Percentiles rank a stretch among this genome's conserved stretches.
phyloP scores from a whole-genome alignment of 441 rosid genomes.

The Theobroma grandiflorum region DNA sequence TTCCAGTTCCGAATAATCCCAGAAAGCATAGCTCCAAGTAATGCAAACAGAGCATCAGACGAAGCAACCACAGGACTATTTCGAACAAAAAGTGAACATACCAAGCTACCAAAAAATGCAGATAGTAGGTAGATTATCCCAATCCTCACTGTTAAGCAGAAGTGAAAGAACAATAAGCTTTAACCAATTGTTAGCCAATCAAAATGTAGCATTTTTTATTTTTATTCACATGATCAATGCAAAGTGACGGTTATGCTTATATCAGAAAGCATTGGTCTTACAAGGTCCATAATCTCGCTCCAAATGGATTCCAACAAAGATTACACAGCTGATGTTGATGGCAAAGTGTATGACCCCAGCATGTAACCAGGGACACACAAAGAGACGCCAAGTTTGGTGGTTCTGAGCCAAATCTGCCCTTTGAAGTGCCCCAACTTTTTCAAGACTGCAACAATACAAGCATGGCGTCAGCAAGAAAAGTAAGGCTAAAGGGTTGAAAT shows the following conservation, averaged over 20 bases:
- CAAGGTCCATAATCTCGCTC: constrained; percentile 88
- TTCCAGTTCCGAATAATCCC: constrained; percentile 72
- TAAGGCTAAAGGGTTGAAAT: background rate
- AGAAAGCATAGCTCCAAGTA: constrained; percentile 81
- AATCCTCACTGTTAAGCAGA: constrained; percentile 61
- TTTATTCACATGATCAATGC: background rate
- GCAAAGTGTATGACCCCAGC: constrained; percentile 77
- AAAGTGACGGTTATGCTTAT: background rate
- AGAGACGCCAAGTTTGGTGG: constrained; percentile 67
- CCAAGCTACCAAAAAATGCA: constrained; percentile 67
- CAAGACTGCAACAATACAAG: constrained; percentile 57
- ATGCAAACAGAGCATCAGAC: constrained; percentile 71
- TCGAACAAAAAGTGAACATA: constrained; percentile 64
- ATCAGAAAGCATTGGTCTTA: constrained; percentile 31
- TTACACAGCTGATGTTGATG: constrained; percentile 57
- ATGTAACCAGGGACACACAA: constrained; percentile 71
- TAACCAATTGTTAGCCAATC: background rate
- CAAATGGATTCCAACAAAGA: constrained; percentile 72
- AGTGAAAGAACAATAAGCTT: constrained; percentile 16
- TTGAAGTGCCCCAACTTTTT: constrained; percentile 76
- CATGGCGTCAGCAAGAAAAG: constrained; percentile 5
- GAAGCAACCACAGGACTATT: constrained; percentile 72
- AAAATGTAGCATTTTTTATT: background rate
- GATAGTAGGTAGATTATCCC: constrained; percentile 77
- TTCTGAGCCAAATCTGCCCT: constrained; percentile 47